Base-by-base conservation (phyloP, 2,329 filamentous ascomycete genomes). In the Apiospora koreana region DNA sequence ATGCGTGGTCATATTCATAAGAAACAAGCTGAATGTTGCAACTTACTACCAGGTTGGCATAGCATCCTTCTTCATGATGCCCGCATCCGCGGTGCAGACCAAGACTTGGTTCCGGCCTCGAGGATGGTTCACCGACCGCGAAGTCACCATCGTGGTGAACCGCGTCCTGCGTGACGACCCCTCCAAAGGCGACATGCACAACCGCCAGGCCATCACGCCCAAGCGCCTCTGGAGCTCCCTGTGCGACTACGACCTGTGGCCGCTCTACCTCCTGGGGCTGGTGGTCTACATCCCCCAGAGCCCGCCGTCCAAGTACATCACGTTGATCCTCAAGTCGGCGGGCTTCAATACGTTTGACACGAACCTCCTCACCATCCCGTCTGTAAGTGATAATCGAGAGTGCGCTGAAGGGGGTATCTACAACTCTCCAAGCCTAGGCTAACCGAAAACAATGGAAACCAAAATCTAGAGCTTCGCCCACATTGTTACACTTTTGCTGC, bases 71-170 rank as follows among this genome's bases (percentile, higher is more conserved):
- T 85, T 88, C 73, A 82, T 86, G 71, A 86, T 89, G 83, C 86
- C 87, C 0, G 81, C 82, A 1, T 84, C 83, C 0, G 81, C 81
- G 0, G 81, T 83, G 0, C 83, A 86, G 73, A 87, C 85, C 0
- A 85, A 85, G 72, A 82, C 81, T 2, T 85, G 83, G 83, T 85
- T 86, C 73, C 81, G 84, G 0, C 83, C 81, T 0, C 85, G 84
- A 10, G 83, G 86, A 2, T 91, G 88, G 88, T 91, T 90, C 77
- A 86, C 78, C 1, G 87, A 89, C 68, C 84, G 85, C n/a, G 87
- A 90, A 74, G 83, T 87, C 46, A 78, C 81, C 41, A 90, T 91
- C 65, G 82, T 90, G 1, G 88, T 90, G 9, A 91, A 89, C 73
- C 83, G 89, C 2, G 79, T 84, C 7, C 77, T 84, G 25, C 84